Base-by-base conservation (phyloP, 2,329 filamentous ascomycete genomes). In the Sporothrix globosa region DNA sequence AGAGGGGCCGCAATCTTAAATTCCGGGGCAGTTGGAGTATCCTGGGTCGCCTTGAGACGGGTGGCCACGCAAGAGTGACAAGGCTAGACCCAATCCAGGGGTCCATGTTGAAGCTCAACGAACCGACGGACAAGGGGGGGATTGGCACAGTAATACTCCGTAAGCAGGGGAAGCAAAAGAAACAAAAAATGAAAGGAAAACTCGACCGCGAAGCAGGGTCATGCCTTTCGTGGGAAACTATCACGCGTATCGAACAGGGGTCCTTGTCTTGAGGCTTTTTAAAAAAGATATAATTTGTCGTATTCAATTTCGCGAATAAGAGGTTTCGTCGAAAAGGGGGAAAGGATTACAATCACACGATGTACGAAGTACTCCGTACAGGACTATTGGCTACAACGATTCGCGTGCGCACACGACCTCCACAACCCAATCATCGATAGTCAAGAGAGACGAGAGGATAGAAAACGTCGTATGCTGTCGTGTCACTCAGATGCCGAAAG, bases 1-100 rank as follows among this genome's bases (percentile, higher is more conserved):
- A 61, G 61, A 66, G 65, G 48, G 65, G 34, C 50, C 46, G 65
- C 50, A 67, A 67, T 67, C 52, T 67, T 67, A 67, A 54, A 46
- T 54, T 66, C 61, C 50, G 61, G 61, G 61, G 61, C 61, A 17
- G 56, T 34, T 27, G 19, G 65, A 34, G 21, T n/a, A 56, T 56
- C 50, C 34, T 54, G 34, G 65, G 65, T 27, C 21, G 44, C 27
- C 2, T 14, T 48, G 24, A 27, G 44, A 48, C 60, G 39, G 61
- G 24, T 30, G 48, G 63, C 46, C 63, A 34, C 48, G 63, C 48
- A 54, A 67, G 56, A 61, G 34, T 13, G n/a, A 21, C 48, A 54
- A 56, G 50, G 50, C 65, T 54, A 67, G 46, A 53, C 48, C 65
- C 34, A 52, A 44, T 67, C 48, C 34, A 53, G 48, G 65, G 65